These are phyloP conservation scores for Exophiala calicioides DNA, from an alignment of 2,329 filamentous ascomycete genomes.

Conservation along the genomic window DNA sequence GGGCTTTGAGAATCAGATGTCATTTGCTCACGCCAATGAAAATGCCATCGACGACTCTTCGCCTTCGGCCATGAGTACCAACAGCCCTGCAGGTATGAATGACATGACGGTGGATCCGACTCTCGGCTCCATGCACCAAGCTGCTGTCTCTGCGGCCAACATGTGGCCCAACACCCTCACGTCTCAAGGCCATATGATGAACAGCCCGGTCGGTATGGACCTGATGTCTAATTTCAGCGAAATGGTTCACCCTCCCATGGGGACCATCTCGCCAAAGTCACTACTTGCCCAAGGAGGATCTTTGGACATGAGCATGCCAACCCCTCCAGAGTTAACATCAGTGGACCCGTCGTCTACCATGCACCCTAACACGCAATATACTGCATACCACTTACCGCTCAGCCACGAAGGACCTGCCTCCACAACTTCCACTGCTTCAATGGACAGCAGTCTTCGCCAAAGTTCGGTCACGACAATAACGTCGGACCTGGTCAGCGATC, in stretches of 20 bases:
- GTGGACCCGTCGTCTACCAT: slow-evolving; percentile 68
- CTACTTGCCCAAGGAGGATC: slow-evolving; percentile 63
- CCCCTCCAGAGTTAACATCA: slow-evolving; percentile 72
- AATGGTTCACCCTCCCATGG: slow-evolving; percentile 63
- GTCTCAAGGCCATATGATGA: slow-evolving; percentile 65
- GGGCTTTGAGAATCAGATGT: slow-evolving; percentile 76
- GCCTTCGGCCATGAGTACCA: slow-evolving; percentile 91
- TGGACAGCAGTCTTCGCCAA: slow-evolving; percentile 62
- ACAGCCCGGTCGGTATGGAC: slow-evolving; percentile 72
- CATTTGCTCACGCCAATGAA: slow-evolving; percentile 69
- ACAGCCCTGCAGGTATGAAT: slow-evolving; percentile 86
- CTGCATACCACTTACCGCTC: slow-evolving; percentile 51
- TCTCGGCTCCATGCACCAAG: slow-evolving; percentile 28
- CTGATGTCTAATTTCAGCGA: slow-evolving; percentile 75
- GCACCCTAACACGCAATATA: slow-evolving; percentile 53
- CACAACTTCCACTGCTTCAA: slow-evolving; percentile 49
- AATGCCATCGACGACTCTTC: slow-evolving; percentile 89
- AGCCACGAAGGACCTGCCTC: slow-evolving; percentile 40
- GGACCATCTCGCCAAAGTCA: slow-evolving; percentile 76
- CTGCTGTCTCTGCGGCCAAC: slow-evolving; percentile 52
- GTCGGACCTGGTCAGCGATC: slow-evolving; percentile 66
- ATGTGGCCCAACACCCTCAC: slow-evolving; percentile 73
- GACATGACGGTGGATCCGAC: slow-evolving; percentile 84
- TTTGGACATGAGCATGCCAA: slow-evolving; percentile 73
- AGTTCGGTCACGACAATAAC: slow-evolving; percentile 62